Base-by-base conservation (phyloP, 1,139 yeast genomes). In the Petasospora rhodanensis region DNA sequence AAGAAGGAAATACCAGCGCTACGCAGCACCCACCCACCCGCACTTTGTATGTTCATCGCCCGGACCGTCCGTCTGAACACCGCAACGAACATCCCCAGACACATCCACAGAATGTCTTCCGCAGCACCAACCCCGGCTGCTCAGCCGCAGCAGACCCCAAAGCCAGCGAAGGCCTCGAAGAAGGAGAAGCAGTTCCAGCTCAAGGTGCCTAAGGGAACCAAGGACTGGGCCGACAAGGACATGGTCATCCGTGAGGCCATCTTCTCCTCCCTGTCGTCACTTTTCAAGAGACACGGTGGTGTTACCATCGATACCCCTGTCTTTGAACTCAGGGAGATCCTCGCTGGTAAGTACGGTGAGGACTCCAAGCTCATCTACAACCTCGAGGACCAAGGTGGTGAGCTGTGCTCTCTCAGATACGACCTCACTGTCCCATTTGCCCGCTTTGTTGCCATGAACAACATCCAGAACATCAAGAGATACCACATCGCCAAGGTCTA, bases 371-470 rank as follows among this genome's bases (percentile, higher is more conserved):
- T 91, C 51, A 91, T 91, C 52, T 91, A 91, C 62, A 89, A 91
- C 59, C 73, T 91, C 54, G 94, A 91, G 61, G 98, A 91, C 59
- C 98, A 91, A 67, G 98, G 98, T 54, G 98, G 98, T 49, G 98
- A 91, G 62, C 66, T 91, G 49, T 85, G 96, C 18, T 87, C 96
- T 13, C 70, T 91, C 56, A 78, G 98, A 61, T 91, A 91, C 58
- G 98, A 91, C 60, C 72, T 91, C 59, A 91, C 98, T 0, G 98
- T 91, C 28, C 98, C 98, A 35, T 91, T 91, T 64, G 98, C 98
- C 10, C 74, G 98, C 58, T 91, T 74, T 55, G 94, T 91, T 37
- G 98, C 98, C 22, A 82, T 86, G 81, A 91, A 91, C 66, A 86
- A 85, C 53, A 73, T 91, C 43, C 81, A 85, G 51, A 76, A 70